Evolutionary conservation across 768 basidiomycete genomes (phyloP).

Genomic region (Pisolithus microcarpus): DNA sequence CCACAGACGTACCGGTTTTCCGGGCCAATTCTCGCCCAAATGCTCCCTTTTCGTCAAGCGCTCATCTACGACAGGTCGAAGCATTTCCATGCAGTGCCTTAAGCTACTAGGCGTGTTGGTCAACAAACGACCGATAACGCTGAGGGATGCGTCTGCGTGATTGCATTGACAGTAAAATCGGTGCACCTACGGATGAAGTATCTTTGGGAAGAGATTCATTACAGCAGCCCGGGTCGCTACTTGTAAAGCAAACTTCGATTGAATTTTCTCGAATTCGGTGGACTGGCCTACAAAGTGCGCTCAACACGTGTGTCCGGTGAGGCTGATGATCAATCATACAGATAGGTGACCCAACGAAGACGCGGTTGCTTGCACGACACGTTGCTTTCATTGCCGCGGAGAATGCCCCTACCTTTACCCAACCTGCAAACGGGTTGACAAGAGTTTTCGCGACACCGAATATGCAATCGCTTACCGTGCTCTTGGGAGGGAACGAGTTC

Average conservation of each 20-base stretch:
- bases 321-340: conserved; percentile 21
- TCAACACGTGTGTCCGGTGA: conserved; percentile 4
- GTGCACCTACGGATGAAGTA: conserved; percentile 28
- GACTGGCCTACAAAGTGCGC: conserved; percentile 26
- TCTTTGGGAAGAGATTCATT: conserved; percentile 28
- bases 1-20: conserved; percentile 27
- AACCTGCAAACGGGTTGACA: conserved; percentile 16
- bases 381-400: conserved; percentile 25
- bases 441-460: conserved; percentile 5
- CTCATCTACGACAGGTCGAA: conserved; percentile 28
- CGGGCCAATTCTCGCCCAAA: conserved; percentile 21
- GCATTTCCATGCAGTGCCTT: conserved; percentile 21
- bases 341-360: conserved; percentile 34
- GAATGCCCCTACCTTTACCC: conserved; percentile 23
- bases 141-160: conserved; percentile 10
- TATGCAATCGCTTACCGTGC: conserved; percentile 11
- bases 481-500: conserved; percentile 20
- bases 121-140: conserved; percentile 27
- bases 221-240: conserved; percentile 26
- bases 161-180: conserved; percentile 3
- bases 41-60: conserved; percentile 21
- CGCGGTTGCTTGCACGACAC: conserved; percentile 34
- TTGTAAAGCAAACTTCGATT: conserved; percentile 28
- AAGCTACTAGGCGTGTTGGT: conserved; percentile 28
- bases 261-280: conserved; percentile 29